These are phyloP conservation scores for Polytrichum formosum DNA, from an alignment of 225 moss, liverwort and hornwort genomes.

Conservation along the genomic window DNA sequence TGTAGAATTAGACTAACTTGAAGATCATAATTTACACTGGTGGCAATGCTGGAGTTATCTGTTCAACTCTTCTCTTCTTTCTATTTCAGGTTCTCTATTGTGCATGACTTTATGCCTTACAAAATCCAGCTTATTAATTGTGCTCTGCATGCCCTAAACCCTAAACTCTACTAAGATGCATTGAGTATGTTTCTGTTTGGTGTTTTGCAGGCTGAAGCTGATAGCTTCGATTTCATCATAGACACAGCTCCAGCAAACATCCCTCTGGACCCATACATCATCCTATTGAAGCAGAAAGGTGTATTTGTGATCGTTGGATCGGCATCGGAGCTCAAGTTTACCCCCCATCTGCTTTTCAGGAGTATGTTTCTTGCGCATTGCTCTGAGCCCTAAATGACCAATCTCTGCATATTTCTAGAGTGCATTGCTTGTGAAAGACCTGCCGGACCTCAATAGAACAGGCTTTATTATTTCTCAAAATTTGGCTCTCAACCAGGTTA, in stretches of 20 bases:
- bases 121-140: no score
- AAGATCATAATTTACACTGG: no score
- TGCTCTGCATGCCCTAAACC: no score
- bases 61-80: not conserved
- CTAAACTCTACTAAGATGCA: no score
- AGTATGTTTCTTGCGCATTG: constrained; percentile 17
- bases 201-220: constrained; percentile 31
- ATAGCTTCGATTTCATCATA: constrained; percentile 42
- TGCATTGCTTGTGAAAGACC: not conserved
- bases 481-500: not conserved
- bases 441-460: not conserved
- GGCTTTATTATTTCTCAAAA: no score
- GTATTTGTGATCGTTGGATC: constrained; percentile 45
- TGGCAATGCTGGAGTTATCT: no score
- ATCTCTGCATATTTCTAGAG: no score
- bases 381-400: not conserved
- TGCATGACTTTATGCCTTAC: not conserved
- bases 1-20: no score
- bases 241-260: constrained; percentile 44
- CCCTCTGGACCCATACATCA: constrained; percentile 42
- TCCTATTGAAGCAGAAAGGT: constrained; percentile 43
- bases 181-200: not conserved
- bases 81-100: not conserved
- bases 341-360: not conserved
- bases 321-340: constrained; percentile 33